Conservation (phyloP, 352 stramenopile species). For the Saprolegnia diclina region DNA sequence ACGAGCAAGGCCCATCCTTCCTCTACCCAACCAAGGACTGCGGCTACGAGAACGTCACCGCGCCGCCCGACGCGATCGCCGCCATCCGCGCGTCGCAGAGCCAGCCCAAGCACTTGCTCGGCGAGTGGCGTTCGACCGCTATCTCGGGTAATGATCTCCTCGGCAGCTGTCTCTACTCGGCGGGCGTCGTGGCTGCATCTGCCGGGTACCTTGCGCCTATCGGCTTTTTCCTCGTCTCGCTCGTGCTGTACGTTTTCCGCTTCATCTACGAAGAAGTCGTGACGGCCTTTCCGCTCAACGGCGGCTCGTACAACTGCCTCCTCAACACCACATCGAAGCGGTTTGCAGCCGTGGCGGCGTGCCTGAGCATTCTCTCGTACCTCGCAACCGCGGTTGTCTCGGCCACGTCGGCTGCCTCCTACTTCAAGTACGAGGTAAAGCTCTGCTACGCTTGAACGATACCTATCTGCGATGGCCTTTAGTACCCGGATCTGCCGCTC, state of each 20-base stretch:
- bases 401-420: conserved; percentile 47
- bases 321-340: conserved; percentile 91
- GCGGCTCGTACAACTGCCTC: conserved; percentile 88
- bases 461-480: no score
- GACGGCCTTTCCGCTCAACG: conserved; percentile 87
- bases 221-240: conserved; percentile 65
- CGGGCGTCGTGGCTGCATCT: conserved; percentile 53
- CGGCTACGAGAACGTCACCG: no score
- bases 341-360: conserved; percentile 77
- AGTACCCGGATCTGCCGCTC: conserved; percentile 33
- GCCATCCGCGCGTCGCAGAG: conserved; percentile 24
- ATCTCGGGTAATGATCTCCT: conserved; percentile 91
- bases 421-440: conserved; percentile 49
- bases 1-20: no score
- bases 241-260: conserved; percentile 57
- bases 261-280: conserved; percentile 90
- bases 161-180: conserved; percentile 75
- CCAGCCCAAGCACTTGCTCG: conserved; percentile 34
- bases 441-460: conserved; percentile 2
- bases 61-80: conserved; percentile 24
- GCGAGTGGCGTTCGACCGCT: conserved; percentile 79
- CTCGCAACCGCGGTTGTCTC: conserved; percentile 80
- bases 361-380: conserved; percentile 88
- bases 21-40: no score
- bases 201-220: conserved; percentile 78